These are phyloP conservation scores for Hydrangea macrophylla DNA, from an alignment of 148 eudicot genomes.

Conservation along the genomic window DNA sequence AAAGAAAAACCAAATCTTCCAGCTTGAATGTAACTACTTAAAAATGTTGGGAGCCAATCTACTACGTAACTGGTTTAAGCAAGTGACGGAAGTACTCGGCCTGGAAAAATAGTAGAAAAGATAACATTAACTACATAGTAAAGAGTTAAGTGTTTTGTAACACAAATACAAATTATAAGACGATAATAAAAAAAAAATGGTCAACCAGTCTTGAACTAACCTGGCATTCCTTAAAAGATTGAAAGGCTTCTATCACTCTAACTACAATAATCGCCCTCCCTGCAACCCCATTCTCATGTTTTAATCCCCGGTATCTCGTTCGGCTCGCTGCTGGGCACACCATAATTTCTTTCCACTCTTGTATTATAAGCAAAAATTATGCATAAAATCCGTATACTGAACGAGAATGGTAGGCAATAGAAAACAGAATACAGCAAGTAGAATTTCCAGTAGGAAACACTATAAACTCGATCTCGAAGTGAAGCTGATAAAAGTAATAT, in stretches of 20 bases:
- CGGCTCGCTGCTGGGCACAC: conserved; percentile 90
- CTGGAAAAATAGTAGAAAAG: conserved; percentile 38
- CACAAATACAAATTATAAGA: not conserved
- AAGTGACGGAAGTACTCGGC: conserved; percentile 85
- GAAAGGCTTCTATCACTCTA: conserved; percentile 87
- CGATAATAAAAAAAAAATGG: not conserved
- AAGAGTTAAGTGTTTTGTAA: not conserved
- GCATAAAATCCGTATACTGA: not conserved
- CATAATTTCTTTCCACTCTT: conserved; percentile 66
- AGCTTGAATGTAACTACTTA: conserved; percentile 30
- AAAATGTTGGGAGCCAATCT: conserved; percentile 41
- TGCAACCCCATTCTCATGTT: conserved; percentile 76
- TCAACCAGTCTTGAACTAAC: conserved; percentile 25
- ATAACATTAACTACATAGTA: not conserved
- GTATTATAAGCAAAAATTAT: conserved; percentile 5
- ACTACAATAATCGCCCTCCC: conserved; percentile 79
- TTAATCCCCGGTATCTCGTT: conserved; percentile 77
- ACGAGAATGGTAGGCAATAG: not conserved
- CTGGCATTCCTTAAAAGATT: conserved; percentile 84
- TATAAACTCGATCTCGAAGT: not conserved
- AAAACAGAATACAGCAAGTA: conserved; percentile 5
- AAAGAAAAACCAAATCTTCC: conserved; percentile 27
- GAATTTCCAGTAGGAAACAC: not conserved
- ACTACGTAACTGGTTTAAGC: conserved; percentile 90
- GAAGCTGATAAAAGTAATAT: not conserved